These are phyloP conservation scores for Cercospora sp. DNA, from an alignment of 2,329 filamentous ascomycete species.

Conservation along the genomic window DNA sequence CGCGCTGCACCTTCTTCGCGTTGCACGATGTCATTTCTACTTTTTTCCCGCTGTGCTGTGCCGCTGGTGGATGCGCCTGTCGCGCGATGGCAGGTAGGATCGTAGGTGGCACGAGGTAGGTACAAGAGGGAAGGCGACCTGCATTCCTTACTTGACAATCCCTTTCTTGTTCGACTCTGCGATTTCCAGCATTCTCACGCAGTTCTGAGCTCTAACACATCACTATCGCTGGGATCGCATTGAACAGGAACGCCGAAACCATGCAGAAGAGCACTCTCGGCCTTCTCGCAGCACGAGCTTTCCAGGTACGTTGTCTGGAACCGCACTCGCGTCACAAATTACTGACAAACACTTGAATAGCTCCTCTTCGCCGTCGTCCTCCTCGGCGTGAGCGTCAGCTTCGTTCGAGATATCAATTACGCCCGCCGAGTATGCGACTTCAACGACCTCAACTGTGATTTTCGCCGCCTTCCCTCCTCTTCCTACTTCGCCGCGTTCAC, in stretches of 20 bases:
- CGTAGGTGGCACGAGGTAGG: not conserved
- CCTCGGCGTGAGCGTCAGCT: slow-evolving; percentile 14
- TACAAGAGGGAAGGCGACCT: not conserved
- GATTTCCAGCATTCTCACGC: not conserved
- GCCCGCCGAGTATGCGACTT: not conserved
- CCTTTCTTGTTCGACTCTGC: not conserved
- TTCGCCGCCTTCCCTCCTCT: slow-evolving; percentile 3
- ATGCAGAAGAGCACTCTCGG: slow-evolving; percentile 15
- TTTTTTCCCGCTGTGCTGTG: not conserved
- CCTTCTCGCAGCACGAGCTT: slow-evolving; percentile 12
- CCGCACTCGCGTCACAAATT: not conserved
- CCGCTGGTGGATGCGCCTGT: not conserved
- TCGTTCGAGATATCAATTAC: not conserved
- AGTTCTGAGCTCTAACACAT: not conserved
- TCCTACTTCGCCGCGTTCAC: slow-evolving; percentile 17
- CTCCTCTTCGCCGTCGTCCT: slow-evolving; percentile 18
- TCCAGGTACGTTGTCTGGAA: slow-evolving; percentile 8
- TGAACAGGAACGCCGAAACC: not conserved
- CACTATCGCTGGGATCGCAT: not conserved
- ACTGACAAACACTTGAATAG: not conserved
- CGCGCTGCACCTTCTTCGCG: not conserved
- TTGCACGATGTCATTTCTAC: not conserved
- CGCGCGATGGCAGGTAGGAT: not conserved
- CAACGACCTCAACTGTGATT: not conserved
- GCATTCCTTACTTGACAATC: not conserved